phyloP scores from a whole-genome alignment of 805 yeast genomes.

The Zygotorulaspora florentina region DNA sequence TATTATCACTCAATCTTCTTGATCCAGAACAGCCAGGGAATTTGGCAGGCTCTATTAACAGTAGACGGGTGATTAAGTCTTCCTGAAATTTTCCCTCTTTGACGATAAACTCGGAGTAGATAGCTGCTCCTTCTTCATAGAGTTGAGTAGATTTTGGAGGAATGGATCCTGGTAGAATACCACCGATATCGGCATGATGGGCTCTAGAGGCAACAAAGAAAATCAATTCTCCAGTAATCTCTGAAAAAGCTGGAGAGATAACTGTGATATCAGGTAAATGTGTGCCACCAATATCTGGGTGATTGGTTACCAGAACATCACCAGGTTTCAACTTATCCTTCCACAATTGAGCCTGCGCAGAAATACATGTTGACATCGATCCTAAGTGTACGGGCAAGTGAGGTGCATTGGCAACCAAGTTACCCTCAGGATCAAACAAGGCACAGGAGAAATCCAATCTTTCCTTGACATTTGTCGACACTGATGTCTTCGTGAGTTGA shows the following conservation, averaged over 20 bases:
- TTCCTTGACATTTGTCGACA: conserved; percentile 79
- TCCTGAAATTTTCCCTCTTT: conserved; percentile 71
- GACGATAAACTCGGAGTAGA: conserved; percentile 72
- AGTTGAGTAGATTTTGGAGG: conserved; percentile 85
- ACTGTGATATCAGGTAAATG: conserved; percentile 90
- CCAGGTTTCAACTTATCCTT: conserved; percentile 60
- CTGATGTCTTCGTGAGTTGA: conserved; percentile 72
- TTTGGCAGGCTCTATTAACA: conserved; percentile 71
- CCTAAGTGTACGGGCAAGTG: conserved; percentile 85
- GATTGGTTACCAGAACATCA: conserved; percentile 73
- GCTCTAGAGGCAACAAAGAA: conserved; percentile 94
- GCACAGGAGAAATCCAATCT: conserved; percentile 84
- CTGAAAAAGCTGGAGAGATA: conserved; percentile 81
- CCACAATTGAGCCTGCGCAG: conserved; percentile 64
- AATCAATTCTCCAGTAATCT: conserved; percentile 47
- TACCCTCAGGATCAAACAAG: conserved; percentile 69
- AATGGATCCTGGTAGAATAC: conserved; percentile 88
- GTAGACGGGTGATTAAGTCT: conserved; percentile 54
- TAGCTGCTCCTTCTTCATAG: conserved; percentile 89
- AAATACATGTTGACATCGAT: conserved; percentile 78
- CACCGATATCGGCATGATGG: conserved; percentile 96
- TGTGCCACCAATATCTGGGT: conserved; percentile 82
- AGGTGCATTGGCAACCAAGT: conserved; percentile 82
- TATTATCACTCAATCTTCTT: conserved; percentile 74
- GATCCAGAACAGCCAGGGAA: conserved; percentile 88